Conservation (phyloP, 2,329 filamentous ascomycete genomes). For the Acrocalymma vagum region DNA sequence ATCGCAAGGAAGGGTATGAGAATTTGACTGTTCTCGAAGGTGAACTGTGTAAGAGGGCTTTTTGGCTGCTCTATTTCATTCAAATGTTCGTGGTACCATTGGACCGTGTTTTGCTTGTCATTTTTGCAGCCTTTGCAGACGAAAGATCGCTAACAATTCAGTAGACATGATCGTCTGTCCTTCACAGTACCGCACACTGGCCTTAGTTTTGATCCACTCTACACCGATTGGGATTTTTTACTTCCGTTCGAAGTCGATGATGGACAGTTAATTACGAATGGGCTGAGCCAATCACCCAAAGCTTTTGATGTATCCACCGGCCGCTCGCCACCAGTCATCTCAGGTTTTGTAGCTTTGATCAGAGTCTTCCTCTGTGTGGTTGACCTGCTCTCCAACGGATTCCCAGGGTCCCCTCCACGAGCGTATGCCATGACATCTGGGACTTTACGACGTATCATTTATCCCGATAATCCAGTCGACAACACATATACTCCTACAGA, state of each 20-base stretch:
- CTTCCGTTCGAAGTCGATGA: slow-evolving; percentile 14
- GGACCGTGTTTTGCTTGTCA: slow-evolving; percentile 1
- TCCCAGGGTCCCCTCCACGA: slow-evolving; percentile 19
- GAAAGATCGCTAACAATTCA: not conserved
- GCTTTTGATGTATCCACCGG: no score
- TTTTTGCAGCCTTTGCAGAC: not conserved
- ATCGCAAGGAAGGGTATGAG: slow-evolving; percentile 18
- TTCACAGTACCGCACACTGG: slow-evolving; percentile 25
- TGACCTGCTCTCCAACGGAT: slow-evolving; percentile 21
- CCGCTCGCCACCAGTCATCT: slow-evolving; percentile 16
- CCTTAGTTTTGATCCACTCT: slow-evolving; percentile 20
- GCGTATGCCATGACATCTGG: slow-evolving; percentile 23
- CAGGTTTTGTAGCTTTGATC: slow-evolving; percentile 17
- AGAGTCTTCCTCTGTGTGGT: slow-evolving; percentile 24
- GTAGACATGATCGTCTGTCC: slow-evolving; percentile 21
- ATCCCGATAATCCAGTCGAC: slow-evolving; percentile 7
- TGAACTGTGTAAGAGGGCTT: slow-evolving; percentile 22
- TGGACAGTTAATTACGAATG: slow-evolving; percentile 9
- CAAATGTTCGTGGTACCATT: slow-evolving; percentile 16
- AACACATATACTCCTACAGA: not conserved
- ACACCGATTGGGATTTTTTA: slow-evolving; percentile 23
- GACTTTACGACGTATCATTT: slow-evolving; percentile 6
- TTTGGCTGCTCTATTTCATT: slow-evolving; percentile 25
- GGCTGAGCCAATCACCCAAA: not conserved
- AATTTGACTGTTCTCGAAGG: slow-evolving; percentile 10